phyloP scores from a whole-genome alignment of 805 yeast genomes.

The Wickerhamomyces bovis region DNA sequence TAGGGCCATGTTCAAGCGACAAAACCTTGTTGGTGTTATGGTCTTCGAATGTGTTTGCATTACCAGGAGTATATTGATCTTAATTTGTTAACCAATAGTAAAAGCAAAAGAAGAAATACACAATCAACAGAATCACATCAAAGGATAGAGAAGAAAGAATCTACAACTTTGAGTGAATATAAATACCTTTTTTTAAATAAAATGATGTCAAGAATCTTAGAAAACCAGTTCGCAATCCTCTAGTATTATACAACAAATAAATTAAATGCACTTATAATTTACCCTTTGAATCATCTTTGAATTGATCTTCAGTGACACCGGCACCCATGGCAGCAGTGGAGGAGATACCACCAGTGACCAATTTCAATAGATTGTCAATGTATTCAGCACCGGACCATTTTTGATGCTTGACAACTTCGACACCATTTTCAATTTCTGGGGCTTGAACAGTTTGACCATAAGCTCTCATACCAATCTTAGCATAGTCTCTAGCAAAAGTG shows the following conservation, averaged over 20 bases:
- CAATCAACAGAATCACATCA: no score
- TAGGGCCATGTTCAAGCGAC: no score
- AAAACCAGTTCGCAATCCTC: not conserved
- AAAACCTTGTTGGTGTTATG: no score
- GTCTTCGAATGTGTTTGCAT: no score
- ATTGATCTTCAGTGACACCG: constrained; percentile 97
- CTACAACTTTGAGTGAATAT: constrained; percentile 40
- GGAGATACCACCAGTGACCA: constrained; percentile 90
- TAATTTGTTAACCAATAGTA: no score
- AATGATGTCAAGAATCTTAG: not conserved
- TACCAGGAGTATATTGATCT: no score
- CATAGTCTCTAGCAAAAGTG: constrained; percentile 71
- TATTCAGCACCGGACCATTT: constrained; percentile 99
- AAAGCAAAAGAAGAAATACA: no score
- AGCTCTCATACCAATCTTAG: constrained; percentile 88
- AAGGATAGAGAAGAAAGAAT: no score
- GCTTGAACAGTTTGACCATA: constrained; percentile 85
- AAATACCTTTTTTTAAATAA: constrained; percentile 11
- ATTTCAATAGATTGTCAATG: constrained; percentile 82
- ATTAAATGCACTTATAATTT: not conserved
- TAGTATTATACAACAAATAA: constrained; percentile 1
- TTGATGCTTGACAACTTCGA: constrained; percentile 96
- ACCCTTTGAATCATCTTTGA: constrained; percentile 38
- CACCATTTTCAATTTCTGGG: constrained; percentile 81
- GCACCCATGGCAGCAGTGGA: constrained; percentile 98